phyloP scores from a whole-genome alignment of 225 moss, liverwort and hornwort species.

The Bryum argenteum region DNA sequence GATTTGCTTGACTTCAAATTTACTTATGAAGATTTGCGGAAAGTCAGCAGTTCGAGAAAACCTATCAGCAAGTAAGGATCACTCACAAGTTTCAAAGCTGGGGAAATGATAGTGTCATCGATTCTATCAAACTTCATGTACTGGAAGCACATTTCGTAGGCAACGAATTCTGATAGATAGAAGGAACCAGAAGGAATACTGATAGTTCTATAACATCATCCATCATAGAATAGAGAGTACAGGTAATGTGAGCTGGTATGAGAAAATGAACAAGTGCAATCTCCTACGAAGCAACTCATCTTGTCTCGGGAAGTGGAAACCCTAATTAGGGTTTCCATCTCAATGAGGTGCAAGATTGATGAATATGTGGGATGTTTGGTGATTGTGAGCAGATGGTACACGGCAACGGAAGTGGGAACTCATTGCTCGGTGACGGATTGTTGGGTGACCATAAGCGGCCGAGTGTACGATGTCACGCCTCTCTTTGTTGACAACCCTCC shows the following conservation, averaged over 20 bases:
- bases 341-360: too few relatives aligned
- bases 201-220: too few relatives aligned
- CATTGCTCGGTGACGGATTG: slow-evolving; percentile 57
- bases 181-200: too few relatives aligned
- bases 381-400: slow-evolving; percentile 57
- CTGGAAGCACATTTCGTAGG: too few relatives aligned
- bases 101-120: too few relatives aligned
- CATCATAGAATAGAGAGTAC: too few relatives aligned
- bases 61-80: slow-evolving; percentile 46
- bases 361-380: neutral
- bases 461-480: slow-evolving; percentile 54
- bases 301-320: neutral
- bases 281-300: too few relatives aligned
- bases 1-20: slow-evolving; percentile 28
- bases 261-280: too few relatives aligned
- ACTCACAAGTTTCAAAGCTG: too few relatives aligned
- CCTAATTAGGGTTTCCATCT: slow-evolving; percentile 3
- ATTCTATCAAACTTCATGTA: too few relatives aligned
- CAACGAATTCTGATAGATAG: too few relatives aligned
- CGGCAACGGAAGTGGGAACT: slow-evolving; percentile 57
- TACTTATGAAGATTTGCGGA: slow-evolving; percentile 40
- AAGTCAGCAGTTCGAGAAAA: slow-evolving; percentile 47
- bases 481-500: slow-evolving; percentile 51
- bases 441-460: slow-evolving; percentile 60
- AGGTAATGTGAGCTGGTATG: too few relatives aligned